Conservation (phyloP, 768 basidiomycete genomes). For the Boletus vinaceobasis region DNA sequence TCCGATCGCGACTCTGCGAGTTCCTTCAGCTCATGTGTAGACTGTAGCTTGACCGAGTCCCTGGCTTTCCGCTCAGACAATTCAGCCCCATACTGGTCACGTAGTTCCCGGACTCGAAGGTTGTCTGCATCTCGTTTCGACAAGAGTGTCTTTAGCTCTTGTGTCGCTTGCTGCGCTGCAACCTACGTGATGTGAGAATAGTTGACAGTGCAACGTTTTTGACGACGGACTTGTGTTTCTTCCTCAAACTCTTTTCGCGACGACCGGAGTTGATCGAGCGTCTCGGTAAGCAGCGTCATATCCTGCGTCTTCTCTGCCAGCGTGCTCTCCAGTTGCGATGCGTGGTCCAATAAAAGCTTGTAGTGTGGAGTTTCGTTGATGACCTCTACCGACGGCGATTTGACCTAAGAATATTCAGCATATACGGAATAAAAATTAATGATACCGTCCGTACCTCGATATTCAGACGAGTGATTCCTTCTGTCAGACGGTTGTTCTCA, state of each 20-base stretch:
- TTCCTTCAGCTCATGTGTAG: conserved; percentile 60
- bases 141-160: conserved; percentile 61
- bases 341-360: conserved; percentile 52
- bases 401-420: conserved; percentile 30
- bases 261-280: conserved; percentile 38
- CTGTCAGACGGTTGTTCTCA: conserved; percentile 43
- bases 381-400: conserved; percentile 40
- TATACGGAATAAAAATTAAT: background rate
- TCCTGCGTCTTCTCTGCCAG: conserved; percentile 39
- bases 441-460: conserved; percentile 38
- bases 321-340: conserved; percentile 44
- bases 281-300: conserved; percentile 40
- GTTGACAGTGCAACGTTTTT: conserved; percentile 7
- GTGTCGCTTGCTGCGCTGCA: conserved; percentile 46
- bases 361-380: conserved; percentile 52
- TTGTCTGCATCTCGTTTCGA: conserved; percentile 66
- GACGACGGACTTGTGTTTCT: conserved; percentile 38
- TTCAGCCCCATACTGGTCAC: conserved; percentile 66
- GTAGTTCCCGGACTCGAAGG: conserved; percentile 63
- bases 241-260: conserved; percentile 49
- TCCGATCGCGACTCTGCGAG: conserved; percentile 69
- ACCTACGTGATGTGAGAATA: conserved; percentile 28
- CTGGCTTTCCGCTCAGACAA: conserved; percentile 64
- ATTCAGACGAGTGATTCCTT: conserved; percentile 43
- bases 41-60: conserved; percentile 55